phyloP scores from a whole-genome alignment of 305 asterid species.

The Fraxinus velutina region DNA sequence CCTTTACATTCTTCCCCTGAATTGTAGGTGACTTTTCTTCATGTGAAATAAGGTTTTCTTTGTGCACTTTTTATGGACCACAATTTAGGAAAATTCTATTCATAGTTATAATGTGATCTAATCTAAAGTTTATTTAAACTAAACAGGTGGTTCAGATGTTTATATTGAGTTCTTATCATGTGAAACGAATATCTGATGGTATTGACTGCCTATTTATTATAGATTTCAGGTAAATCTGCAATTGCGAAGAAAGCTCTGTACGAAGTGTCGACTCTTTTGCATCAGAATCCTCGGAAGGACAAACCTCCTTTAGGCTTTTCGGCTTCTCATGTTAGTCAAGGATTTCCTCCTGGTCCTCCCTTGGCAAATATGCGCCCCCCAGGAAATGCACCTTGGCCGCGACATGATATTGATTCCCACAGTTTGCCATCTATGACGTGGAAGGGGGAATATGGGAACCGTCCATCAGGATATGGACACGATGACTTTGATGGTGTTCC shows the following conservation, averaged over 20 bases:
- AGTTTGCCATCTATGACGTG: slow-evolving; percentile 39
- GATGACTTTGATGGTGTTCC: slow-evolving; percentile 50
- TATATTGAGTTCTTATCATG: slow-evolving; percentile 4
- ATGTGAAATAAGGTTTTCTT: slow-evolving; percentile 9
- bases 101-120: slow-evolving; percentile 11
- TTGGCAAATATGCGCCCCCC: slow-evolving; percentile 44
- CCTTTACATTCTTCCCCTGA: slow-evolving; percentile 14
- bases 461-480: slow-evolving; percentile 42
- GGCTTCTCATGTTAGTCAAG: slow-evolving; percentile 37
- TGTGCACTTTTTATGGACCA: not conserved
- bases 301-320: slow-evolving; percentile 49
- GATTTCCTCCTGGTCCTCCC: slow-evolving; percentile 49
- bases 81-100: not conserved
- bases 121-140: not conserved
- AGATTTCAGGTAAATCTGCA: slow-evolving; percentile 71
- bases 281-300: slow-evolving; percentile 70
- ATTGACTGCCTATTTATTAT: slow-evolving; percentile 28
- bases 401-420: slow-evolving; percentile 37
- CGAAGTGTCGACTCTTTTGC: slow-evolving; percentile 72
- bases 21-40: slow-evolving; percentile 14
- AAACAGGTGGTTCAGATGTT: slow-evolving; percentile 5
- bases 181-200: slow-evolving; percentile 24
- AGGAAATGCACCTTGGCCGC: slow-evolving; percentile 49
- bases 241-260: slow-evolving; percentile 55
- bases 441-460: slow-evolving; percentile 43